Conservation (phyloP, 768 basidiomycete species). For the Kwoniella mangroviensis region DNA sequence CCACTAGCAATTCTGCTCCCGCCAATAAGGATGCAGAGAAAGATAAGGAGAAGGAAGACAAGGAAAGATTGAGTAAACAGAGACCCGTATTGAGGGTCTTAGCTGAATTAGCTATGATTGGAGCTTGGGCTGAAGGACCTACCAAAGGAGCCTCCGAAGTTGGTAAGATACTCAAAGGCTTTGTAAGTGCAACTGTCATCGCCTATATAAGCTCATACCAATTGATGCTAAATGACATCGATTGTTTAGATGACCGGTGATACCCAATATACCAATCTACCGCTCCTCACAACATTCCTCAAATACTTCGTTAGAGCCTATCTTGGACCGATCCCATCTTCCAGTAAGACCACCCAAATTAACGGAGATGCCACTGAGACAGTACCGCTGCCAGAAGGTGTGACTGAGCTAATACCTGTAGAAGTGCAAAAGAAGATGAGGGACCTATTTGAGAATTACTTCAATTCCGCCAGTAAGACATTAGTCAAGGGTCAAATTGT, state of each 20-base stretch:
- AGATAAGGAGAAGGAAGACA: slow-evolving; percentile 92
- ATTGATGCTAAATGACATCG: neutral
- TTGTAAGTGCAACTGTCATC: too few relatives aligned
- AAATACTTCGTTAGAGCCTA: slow-evolving; percentile 89
- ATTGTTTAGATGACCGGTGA: slow-evolving; percentile 77
- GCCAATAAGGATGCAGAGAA: slow-evolving; percentile 62
- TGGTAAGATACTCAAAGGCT: slow-evolving; percentile 80
- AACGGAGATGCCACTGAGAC: neutral
- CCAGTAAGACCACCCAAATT: too few relatives aligned
- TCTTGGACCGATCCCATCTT: slow-evolving; percentile 64
- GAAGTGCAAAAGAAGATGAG: slow-evolving; percentile 87
- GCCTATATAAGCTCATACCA: too few relatives aligned
- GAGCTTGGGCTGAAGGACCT: slow-evolving; percentile 72
- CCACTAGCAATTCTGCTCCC: slow-evolving; percentile 37
- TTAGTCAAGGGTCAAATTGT: slow-evolving; percentile 90
- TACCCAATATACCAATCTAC: slow-evolving; percentile 81
- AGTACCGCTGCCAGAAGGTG: slow-evolving; percentile 43
- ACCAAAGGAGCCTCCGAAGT: slow-evolving; percentile 73
- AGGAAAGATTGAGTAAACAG: slow-evolving; percentile 75
- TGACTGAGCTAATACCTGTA: slow-evolving; percentile 78
- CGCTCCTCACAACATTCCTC: slow-evolving; percentile 86
- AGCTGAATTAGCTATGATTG: slow-evolving; percentile 86
- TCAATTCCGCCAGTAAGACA: slow-evolving; percentile 88
- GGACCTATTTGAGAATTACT: slow-evolving; percentile 91
- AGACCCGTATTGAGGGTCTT: slow-evolving; percentile 84